A percentile compares a stretch with the other conserved stretches of the same genome.
Conservation (phyloP, 1,139 yeast species). For the Candida sp. region DNA sequence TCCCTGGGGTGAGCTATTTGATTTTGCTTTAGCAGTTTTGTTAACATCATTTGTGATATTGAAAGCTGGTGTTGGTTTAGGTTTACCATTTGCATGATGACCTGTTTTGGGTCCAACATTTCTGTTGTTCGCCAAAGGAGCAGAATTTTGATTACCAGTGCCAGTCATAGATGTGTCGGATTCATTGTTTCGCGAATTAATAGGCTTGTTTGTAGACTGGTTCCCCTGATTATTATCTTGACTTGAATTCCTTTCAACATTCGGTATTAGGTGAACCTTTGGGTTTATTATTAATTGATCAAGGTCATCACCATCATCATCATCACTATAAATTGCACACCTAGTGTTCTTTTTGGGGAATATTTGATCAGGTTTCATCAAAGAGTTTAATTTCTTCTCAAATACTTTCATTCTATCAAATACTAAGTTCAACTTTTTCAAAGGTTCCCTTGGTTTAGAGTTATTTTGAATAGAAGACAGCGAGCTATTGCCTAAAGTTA, state of each 20-base stretch:
- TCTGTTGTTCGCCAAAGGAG: not conserved
- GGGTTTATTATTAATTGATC: conserved; percentile 1
- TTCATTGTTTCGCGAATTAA: not conserved
- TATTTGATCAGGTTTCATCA: conserved; percentile 11
- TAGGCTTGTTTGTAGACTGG: not conserved
- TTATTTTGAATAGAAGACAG: not conserved
- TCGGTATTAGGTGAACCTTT: not conserved
- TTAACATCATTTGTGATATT: conserved; percentile 1
- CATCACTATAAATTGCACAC: conserved; percentile 1
- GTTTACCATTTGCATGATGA: too few relatives aligned
- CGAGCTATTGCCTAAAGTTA: not conserved
- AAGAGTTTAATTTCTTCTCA: conserved; percentile 9
- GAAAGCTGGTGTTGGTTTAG: conserved; percentile 2
- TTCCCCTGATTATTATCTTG: not conserved
- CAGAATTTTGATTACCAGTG: too few relatives aligned
- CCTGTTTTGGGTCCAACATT: not conserved
- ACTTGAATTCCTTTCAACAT: not conserved
- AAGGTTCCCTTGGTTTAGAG: not conserved
- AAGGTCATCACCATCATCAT: not conserved
- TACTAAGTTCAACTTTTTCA: conserved; percentile 1
- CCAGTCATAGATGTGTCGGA: not conserved
- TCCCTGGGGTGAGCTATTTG: too few relatives aligned
- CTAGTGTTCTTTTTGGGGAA: conserved; percentile 7
- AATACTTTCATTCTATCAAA: conserved; percentile 3
- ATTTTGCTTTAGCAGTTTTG: too few relatives aligned